Conservation (phyloP, 257 asterid species). For the Scutellaria galericulata region DNA sequence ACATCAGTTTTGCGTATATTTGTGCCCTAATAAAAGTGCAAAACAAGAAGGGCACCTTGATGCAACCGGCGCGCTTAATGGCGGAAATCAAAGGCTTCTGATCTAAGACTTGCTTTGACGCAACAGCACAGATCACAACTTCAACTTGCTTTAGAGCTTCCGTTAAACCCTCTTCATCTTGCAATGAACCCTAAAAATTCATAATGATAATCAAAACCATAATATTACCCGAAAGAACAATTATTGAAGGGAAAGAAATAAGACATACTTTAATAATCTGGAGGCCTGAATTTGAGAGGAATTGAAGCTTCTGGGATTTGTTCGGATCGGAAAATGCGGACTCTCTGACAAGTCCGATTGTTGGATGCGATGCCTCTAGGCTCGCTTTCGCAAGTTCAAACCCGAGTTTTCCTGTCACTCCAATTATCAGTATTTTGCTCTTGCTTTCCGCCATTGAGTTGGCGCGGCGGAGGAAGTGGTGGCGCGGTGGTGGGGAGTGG, state of each 20-base stretch:
- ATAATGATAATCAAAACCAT: background rate
- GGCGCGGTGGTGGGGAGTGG: constrained; percentile 11
- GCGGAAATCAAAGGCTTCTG: constrained; percentile 81
- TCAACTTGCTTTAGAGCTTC: constrained; percentile 76
- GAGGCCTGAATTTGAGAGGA: constrained; percentile 62
- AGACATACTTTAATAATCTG: constrained; percentile 52
- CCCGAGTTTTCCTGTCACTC: constrained; percentile 85
- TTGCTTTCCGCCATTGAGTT: constrained; percentile 44
- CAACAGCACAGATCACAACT: constrained; percentile 80
- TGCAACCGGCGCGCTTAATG: constrained; percentile 72
- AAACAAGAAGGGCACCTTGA: constrained; percentile 20
- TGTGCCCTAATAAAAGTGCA: constrained; percentile 1
- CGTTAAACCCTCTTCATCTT: constrained; percentile 61
- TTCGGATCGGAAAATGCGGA: constrained; percentile 69
- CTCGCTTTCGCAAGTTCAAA: constrained; percentile 82
- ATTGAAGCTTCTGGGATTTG: constrained; percentile 57
- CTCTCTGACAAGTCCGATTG: constrained; percentile 82
- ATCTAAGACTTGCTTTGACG: constrained; percentile 66
- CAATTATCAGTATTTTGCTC: constrained; percentile 76
- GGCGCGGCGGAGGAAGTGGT: constrained; percentile 18
- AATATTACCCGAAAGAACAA: background rate
- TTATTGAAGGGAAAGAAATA: background rate
- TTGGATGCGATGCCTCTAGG: constrained; percentile 65
- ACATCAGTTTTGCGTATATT: background rate
- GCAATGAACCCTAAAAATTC: constrained; percentile 72